Percentiles rank a stretch among this genome's conserved stretches.
These are phyloP conservation scores for Yarrowia sp. DNA, from an alignment of 805 yeast species.

Conservation along the genomic window DNA sequence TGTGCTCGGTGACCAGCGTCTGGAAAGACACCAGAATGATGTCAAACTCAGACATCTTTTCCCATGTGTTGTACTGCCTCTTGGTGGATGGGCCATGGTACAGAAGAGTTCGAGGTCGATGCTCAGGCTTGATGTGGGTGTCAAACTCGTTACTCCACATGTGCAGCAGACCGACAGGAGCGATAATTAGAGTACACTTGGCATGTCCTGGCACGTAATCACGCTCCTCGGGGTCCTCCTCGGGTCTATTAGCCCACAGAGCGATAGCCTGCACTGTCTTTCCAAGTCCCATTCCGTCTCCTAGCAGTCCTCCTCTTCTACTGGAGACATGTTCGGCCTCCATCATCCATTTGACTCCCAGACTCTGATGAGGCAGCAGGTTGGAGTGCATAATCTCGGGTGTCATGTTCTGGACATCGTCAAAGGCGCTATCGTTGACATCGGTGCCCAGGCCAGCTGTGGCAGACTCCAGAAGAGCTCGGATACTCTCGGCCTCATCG, in stretches of 20 bases:
- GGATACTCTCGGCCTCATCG: conserved; percentile 28
- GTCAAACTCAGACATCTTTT: conserved; percentile 52
- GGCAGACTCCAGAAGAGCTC: conserved; percentile 24
- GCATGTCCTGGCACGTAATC: conserved; percentile 42
- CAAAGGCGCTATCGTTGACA: conserved; percentile 6
- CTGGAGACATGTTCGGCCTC: not conserved
- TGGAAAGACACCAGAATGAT: conserved; percentile 18
- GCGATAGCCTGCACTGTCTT: conserved; percentile 80
- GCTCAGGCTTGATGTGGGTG: conserved; percentile 38
- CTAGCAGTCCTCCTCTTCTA: conserved; percentile 62
- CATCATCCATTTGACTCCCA: conserved; percentile 37
- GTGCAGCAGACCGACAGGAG: conserved; percentile 54
- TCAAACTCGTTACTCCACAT: conserved; percentile 55
- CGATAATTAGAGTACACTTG: conserved; percentile 52
- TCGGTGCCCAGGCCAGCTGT: conserved; percentile 21
- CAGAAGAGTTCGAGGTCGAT: conserved; percentile 21
- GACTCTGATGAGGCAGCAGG: conserved; percentile 30
- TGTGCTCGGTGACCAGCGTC: conserved; percentile 30
- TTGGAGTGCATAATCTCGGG: conserved; percentile 10
- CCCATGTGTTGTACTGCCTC: conserved; percentile 46
- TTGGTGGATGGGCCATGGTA: conserved; percentile 45
- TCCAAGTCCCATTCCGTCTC: conserved; percentile 91
- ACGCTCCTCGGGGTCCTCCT: conserved; percentile 1
- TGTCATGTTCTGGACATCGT: conserved; percentile 30
- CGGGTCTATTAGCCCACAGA: conserved; percentile 56